Conservation (phyloP, 345 rosid species). For the Brassica carinata region DNA sequence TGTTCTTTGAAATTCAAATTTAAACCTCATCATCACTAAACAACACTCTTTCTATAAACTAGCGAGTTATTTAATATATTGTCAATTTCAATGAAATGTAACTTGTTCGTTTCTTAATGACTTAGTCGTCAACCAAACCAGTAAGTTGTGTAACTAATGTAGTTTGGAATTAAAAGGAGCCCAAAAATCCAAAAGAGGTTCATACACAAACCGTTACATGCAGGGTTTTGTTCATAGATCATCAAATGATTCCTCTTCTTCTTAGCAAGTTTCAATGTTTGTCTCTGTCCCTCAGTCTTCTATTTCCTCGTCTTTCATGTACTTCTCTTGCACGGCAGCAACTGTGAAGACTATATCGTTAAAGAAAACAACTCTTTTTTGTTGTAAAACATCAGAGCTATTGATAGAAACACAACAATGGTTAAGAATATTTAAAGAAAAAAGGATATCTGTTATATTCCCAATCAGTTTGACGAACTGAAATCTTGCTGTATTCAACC, state of each 20-base stretch:
- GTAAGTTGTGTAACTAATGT: neutral
- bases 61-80: neutral
- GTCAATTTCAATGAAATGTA: neutral
- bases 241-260: neutral
- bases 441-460: constrained; percentile 95
- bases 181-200: neutral
- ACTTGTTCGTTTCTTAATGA: neutral
- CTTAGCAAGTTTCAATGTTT: constrained; percentile 1
- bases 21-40: neutral
- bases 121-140: constrained; percentile 7
- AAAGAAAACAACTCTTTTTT: constrained; percentile 30
- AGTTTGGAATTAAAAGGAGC: constrained; percentile 1
- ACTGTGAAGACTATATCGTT: constrained; percentile 33
- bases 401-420: constrained; percentile 1
- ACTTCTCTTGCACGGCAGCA: constrained; percentile 71
- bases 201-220: constrained; percentile 3
- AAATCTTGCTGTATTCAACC: constrained; percentile 90
- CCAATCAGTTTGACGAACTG: constrained; percentile 75
- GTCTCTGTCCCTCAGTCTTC: constrained; percentile 12
- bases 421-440: neutral
- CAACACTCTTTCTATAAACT: neutral
- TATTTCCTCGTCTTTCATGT: constrained; percentile 55
- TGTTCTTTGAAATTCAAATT: neutral
- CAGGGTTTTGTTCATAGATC: neutral
- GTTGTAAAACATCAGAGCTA: neutral